Evolutionary conservation across 495 filamentous ascomycete species (phyloP).

Genomic region (Pyrenula aspistea): DNA sequence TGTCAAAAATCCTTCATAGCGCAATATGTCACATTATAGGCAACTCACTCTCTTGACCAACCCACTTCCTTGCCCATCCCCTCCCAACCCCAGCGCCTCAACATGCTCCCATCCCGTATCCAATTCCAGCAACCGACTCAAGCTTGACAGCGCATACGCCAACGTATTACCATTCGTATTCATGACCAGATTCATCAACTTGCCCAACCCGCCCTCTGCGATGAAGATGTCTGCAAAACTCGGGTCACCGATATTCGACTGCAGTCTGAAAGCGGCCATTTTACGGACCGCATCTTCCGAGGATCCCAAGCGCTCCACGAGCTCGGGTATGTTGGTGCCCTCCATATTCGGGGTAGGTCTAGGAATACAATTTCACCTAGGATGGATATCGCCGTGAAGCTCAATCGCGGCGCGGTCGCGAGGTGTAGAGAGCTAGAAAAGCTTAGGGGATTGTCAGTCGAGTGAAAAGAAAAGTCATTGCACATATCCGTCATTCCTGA

Average conservation of each 20-base stretch:
- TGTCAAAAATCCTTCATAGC: no score
- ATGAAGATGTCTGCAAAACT: constrained; percentile 97
- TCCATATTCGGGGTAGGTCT: constrained; percentile 39
- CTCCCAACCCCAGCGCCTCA: constrained; percentile 21
- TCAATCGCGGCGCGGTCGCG: no score
- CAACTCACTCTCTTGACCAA: constrained; percentile 52
- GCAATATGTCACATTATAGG: background rate
- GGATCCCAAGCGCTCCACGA: constrained; percentile 56
- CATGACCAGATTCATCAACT: constrained; percentile 71
- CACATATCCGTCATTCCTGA: no score
- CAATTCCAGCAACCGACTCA: constrained; percentile 77
- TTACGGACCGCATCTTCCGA: constrained; percentile 90
- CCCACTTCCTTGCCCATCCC: constrained; percentile 15
- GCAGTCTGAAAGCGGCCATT: constrained; percentile 97
- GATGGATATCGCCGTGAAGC: no score
- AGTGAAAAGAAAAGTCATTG: no score
- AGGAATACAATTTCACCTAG: no score
- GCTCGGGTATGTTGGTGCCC: constrained; percentile 46
- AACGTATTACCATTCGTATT: constrained; percentile 83
- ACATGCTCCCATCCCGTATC: constrained; percentile 94
- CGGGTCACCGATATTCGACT: constrained; percentile 86
- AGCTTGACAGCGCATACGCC: constrained; percentile 83
- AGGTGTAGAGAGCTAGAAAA: no score
- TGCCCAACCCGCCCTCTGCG: constrained; percentile 67
- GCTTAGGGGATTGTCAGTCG: no score